Evolutionary conservation across 495 filamentous ascomycete genomes (phyloP), one percentile per base, ranked within the genome.

Genomic region (Penicillium pancosmium): DNA sequence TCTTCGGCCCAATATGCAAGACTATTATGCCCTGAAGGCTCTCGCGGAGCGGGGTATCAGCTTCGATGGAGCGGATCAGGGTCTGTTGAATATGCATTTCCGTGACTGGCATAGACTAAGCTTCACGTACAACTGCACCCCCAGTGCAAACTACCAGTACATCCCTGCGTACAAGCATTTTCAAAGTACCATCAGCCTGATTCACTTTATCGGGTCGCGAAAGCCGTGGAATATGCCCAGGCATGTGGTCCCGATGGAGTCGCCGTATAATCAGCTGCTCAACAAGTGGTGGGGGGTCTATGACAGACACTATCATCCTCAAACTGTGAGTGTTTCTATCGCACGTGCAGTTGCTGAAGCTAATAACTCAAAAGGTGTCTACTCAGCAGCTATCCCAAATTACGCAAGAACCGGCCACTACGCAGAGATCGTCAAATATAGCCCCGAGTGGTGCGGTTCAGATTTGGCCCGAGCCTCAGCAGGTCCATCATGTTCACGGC

Each of bases 61-160:
- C 64, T 99, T 99, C 65, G 94, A 99, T 75, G 95, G 94, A 23
- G 94, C 95, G 35, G 94, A 99, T 66, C 94, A 99, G 73, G 94
- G 94, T 16, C 81, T 99, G 44, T 76, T 99, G 67, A 99, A 99
- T 71, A 91, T 93, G 80, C 88, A 97, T 73, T 99, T 96, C 77
- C 82, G 80, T 60, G 83, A 89, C 64, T 97, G 86, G 84, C 87
- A 97, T 74, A 84, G 92, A 59, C 76, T 99, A 62, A 92, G 91
- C 77, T 99, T 99, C 74, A 84, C 86, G 34, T 99, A 97, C 77
- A 99, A 99, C 72, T 93, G 91, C 73, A 99, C 94, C 3, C 92
- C 93, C 5, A 94, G 89, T 62, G 92, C 87, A 27, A 90, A 92
- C 66, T 98, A 98, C 75, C 93, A 98, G 75, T 97, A 95, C 73